Base-by-base conservation (phyloP, 139 green algal species). In the Asterochloris erici region DNA sequence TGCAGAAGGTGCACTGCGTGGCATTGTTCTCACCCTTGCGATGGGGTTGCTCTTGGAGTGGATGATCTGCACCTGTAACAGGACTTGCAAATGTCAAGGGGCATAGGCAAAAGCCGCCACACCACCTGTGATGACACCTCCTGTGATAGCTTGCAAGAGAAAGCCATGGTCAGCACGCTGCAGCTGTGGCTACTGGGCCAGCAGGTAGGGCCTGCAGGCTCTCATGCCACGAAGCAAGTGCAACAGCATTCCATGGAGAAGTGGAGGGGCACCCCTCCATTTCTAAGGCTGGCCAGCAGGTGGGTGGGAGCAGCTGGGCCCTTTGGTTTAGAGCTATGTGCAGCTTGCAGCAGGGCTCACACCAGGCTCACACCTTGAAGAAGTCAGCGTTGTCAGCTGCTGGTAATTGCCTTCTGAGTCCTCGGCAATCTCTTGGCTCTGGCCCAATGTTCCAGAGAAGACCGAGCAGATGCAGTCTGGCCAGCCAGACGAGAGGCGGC, bases 1-100 rank as follows among this genome's bases (percentile, higher is more conserved):
- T 2, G 66, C 21, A 24, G 4, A 71, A 24, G 21, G 21, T 26
- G 66, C 19, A 4, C 19, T 71, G 66, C 21, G 4, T 70, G 60
- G 24, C 13, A 12, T 9, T 62, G 19, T 60, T 77, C 87, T 81
- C 82, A 96, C 93, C 84, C 74, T 96, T 97, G 86, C 98, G 98
- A 16, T 84, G 85, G 12, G 95, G 90, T 77, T 90, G 27, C 85
- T 64, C 86, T 94, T 94, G n/a, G 90, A 83, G 0, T 90, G 75
- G 79, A 98, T 94, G 85, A 97, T 95, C 85, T 98, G 96, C 11
- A 96, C 91, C 86, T 98, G 96, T 76, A 98, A 94, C 87, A 98
- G 27, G 88, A 95, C 91, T 98, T 98, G 89, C 96, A 98, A 69
- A 98, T 98, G 86, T 98, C 96, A 76, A 98, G 97, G 38, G 96